Evolutionary conservation across 1,284 basidiomycete species (phyloP).

Genomic region (Trichosporon sp.): DNA sequence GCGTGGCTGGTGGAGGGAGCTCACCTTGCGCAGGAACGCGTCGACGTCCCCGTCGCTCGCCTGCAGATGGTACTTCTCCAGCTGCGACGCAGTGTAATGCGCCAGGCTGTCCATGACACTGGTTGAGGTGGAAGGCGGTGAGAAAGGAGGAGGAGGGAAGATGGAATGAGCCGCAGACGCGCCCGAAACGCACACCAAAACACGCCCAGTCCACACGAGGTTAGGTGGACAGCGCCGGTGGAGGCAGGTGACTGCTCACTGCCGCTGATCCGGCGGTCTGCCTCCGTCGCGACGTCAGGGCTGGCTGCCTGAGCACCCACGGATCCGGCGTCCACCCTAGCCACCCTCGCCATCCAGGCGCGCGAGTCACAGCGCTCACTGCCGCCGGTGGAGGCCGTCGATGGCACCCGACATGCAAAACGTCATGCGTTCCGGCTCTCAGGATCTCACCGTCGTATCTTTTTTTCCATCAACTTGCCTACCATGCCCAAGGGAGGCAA

Average conservation of each 20-base stretch:
- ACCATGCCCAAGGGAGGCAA: constrained; percentile 13
- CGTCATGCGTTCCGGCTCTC: not conserved
- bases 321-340: not conserved
- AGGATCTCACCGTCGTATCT: not conserved
- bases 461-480: not conserved
- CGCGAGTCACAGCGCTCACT: not conserved
- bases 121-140: not conserved
- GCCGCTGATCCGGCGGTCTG: not conserved
- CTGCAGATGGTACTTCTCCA: constrained; percentile 23
- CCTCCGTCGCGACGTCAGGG: not conserved
- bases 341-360: no score
- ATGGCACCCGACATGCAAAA: not conserved
- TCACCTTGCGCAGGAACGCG: constrained; percentile 30
- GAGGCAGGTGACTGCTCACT: constrained; percentile 10
- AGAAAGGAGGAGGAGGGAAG: not conserved
- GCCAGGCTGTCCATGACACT: not conserved
- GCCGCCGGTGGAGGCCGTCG: not conserved
- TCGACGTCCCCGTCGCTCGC: constrained; percentile 16
- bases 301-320: not conserved
- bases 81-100: not conserved
- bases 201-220: not conserved
- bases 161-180: not conserved
- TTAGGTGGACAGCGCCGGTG: constrained; percentile 14
- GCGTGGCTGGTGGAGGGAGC: not conserved
- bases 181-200: not conserved